These are phyloP conservation scores for Phylloporus scabripes DNA, from an alignment of 768 basidiomycete genomes.

Conservation along the genomic window DNA sequence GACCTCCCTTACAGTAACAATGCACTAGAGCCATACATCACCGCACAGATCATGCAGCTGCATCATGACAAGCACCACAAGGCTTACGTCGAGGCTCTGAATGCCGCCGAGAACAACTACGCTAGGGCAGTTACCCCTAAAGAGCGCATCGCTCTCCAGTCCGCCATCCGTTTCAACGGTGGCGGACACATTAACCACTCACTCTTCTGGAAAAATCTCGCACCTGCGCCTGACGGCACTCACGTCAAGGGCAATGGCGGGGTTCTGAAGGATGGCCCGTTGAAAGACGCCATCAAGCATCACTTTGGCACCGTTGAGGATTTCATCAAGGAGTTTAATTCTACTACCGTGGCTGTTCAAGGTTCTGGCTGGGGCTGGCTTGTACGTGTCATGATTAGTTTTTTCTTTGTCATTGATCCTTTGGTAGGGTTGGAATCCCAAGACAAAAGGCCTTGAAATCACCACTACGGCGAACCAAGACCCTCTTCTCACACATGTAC, in stretches of 20 bases:
- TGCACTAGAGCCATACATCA: slow-evolving; percentile 90
- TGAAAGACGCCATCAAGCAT: slow-evolving; percentile 60
- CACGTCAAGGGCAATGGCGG: slow-evolving; percentile 63
- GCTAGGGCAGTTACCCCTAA: slow-evolving; percentile 65
- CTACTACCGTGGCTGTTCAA: slow-evolving; percentile 79
- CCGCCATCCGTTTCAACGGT: slow-evolving; percentile 23
- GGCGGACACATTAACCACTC: slow-evolving; percentile 85
- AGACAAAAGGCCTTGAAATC: slow-evolving; percentile 72
- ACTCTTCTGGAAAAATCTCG: slow-evolving; percentile 95
- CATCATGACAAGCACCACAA: slow-evolving; percentile 97
- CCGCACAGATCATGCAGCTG: slow-evolving; percentile 86
- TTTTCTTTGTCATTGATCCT: background rate
- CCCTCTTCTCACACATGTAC: slow-evolving; percentile 69
- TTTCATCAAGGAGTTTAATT: slow-evolving; percentile 80
- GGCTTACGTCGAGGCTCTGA: slow-evolving; percentile 80
- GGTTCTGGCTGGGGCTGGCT: slow-evolving; percentile 98
- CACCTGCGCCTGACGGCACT: slow-evolving; percentile 45
- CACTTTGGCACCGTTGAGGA: slow-evolving; percentile 68
- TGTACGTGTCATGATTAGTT: slow-evolving; percentile 41
- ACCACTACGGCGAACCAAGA: slow-evolving; percentile 95
- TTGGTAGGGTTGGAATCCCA: slow-evolving; percentile 64
- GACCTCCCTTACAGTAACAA: slow-evolving; percentile 77
- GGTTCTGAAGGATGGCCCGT: slow-evolving; percentile 53
- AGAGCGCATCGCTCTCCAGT: slow-evolving; percentile 26
- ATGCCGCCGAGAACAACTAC: slow-evolving; percentile 67